These are phyloP conservation scores for Exophiala bonariae DNA, from an alignment of 2,329 filamentous ascomycete species.

Conservation along the genomic window DNA sequence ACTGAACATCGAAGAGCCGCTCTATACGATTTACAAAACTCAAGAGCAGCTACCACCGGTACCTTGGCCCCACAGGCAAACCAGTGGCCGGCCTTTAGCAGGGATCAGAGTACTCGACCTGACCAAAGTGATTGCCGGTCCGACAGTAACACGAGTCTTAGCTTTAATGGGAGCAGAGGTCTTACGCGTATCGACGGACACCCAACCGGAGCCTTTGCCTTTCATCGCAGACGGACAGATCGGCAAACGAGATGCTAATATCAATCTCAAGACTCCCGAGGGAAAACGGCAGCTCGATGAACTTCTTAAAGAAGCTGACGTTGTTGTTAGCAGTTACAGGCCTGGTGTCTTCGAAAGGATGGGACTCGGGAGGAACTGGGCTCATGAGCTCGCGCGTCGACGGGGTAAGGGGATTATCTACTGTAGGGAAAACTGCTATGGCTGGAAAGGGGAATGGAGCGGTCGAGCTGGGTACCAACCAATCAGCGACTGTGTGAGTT, in stretches of 20 bases:
- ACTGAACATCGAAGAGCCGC: slow-evolving; percentile 42
- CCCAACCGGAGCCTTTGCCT: slow-evolving; percentile 46
- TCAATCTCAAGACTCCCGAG: slow-evolving; percentile 46
- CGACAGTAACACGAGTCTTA: slow-evolving; percentile 41
- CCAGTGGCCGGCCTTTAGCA: slow-evolving; percentile 37
- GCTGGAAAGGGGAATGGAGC: slow-evolving; percentile 45
- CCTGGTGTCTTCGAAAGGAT: slow-evolving; percentile 52
- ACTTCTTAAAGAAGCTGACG: slow-evolving; percentile 50
- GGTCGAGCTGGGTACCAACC: slow-evolving; percentile 52
- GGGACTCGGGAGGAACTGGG: slow-evolving; percentile 55
- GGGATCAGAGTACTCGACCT: slow-evolving; percentile 52
- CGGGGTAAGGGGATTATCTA: slow-evolving; percentile 48
- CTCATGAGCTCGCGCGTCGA: slow-evolving; percentile 40
- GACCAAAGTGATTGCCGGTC: slow-evolving; percentile 45
- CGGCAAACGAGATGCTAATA: slow-evolving; percentile 64
- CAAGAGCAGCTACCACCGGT: slow-evolving; percentile 7
- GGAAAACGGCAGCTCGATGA: slow-evolving; percentile 41
- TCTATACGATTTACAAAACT: slow-evolving; percentile 38
- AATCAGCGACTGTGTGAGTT: slow-evolving; percentile 44
- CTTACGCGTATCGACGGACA: slow-evolving; percentile 44
- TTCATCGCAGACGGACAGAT: slow-evolving; percentile 72
- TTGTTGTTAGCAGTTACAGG: slow-evolving; percentile 56
- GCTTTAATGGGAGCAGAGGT: slow-evolving; percentile 49
- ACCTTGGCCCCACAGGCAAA: slow-evolving; percentile 10
- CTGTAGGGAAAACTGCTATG: slow-evolving; percentile 52